Evolutionary conservation across 2,329 filamentous ascomycete genomes (phyloP).

Genomic region (Aspergillus sojae): DNA sequence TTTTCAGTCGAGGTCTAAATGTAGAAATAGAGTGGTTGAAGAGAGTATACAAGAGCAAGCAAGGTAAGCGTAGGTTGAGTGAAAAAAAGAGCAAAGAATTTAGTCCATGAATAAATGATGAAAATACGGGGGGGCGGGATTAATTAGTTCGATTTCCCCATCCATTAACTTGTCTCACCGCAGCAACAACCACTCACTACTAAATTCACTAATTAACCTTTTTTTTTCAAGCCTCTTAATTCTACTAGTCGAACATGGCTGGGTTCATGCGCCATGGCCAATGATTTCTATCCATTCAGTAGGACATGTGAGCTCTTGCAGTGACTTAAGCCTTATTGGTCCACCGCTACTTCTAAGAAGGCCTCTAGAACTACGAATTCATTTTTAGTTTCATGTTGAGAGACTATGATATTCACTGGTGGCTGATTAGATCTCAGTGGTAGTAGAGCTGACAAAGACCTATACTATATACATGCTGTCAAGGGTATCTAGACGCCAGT

Average conservation of each 20-base stretch:
- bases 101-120: background rate
- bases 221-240: no score
- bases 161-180: background rate
- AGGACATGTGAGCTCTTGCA: background rate
- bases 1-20: background rate
- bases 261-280: background rate
- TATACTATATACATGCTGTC: background rate
- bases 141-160: background rate
- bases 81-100: background rate
- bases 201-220: no score
- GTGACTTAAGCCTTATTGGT: background rate
- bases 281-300: background rate
- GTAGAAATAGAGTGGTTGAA: background rate
- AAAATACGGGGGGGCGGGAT: constrained; percentile 4
- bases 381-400: background rate
- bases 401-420: background rate
- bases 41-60: background rate
- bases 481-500: background rate
- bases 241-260: background rate
- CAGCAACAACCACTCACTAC: background rate
- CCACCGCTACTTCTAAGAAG: background rate
- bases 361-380: background rate
- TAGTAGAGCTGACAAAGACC: background rate
- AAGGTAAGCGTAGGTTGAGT: background rate
- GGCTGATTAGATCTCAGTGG: no score